phyloP scores from a whole-genome alignment of 2,329 filamentous ascomycete species.

The Fusarium gaditjirri region DNA sequence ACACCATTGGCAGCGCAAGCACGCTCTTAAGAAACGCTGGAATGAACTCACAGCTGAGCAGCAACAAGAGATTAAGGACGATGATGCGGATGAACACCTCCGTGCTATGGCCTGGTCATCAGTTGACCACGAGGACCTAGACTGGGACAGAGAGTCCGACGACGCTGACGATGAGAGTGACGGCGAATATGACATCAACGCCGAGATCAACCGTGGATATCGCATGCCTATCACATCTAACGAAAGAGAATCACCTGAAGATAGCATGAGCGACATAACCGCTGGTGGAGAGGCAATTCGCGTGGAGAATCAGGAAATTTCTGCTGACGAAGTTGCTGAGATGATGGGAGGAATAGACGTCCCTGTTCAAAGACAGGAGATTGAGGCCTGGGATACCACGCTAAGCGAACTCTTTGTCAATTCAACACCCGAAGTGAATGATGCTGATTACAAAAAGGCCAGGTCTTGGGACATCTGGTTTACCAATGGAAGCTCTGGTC shows the following conservation, averaged over 20 bases:
- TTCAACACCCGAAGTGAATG: slow-evolving; percentile 3
- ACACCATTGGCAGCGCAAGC: slow-evolving; percentile 57
- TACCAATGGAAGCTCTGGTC: not conserved
- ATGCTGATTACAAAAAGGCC: not conserved
- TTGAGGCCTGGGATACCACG: slow-evolving; percentile 10
- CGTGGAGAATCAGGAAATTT: not conserved
- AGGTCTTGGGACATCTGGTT: slow-evolving; percentile 8
- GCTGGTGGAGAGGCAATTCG: not conserved
- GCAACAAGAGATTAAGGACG: slow-evolving; percentile 52
- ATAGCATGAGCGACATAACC: not conserved
- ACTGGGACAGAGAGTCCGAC: slow-evolving; percentile 27
- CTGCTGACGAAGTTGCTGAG: not conserved
- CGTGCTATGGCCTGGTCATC: slow-evolving; percentile 50
- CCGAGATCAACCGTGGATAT: slow-evolving; percentile 32
- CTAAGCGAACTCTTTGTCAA: slow-evolving; percentile 8
- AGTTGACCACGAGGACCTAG: slow-evolving; percentile 34
- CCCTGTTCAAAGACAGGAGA: slow-evolving; percentile 3
- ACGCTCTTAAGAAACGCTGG: slow-evolving; percentile 59
- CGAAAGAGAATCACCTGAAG: not conserved
- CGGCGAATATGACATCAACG: slow-evolving; percentile 28
- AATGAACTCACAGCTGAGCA: slow-evolving; percentile 49
- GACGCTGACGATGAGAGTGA: slow-evolving; percentile 24
- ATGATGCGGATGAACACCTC: slow-evolving; percentile 51
- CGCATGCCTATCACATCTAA: slow-evolving; percentile 21
- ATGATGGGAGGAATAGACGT: not conserved